Conservation (phyloP, 2,329 filamentous ascomycete species). For the Gyromitra esculenta region DNA sequence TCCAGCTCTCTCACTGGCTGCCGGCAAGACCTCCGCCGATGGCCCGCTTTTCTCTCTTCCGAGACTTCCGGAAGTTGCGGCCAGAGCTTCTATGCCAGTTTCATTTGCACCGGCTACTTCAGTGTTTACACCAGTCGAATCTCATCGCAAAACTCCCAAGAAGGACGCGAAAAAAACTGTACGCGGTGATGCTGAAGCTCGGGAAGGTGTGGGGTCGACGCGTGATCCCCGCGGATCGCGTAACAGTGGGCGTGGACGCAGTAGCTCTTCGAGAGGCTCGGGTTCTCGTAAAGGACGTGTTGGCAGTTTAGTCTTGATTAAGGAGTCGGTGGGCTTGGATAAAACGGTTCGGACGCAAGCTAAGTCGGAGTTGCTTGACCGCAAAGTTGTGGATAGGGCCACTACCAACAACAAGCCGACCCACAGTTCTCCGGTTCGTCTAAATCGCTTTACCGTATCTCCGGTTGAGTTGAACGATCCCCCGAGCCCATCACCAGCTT, state of each 20-base stretch:
- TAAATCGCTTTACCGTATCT: constrained; percentile 12
- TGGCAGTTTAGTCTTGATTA: constrained; percentile 17
- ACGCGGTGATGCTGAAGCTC: constrained; percentile 20
- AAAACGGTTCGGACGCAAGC: constrained; percentile 3
- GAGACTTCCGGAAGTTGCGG: constrained; percentile 1
- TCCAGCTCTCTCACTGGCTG: constrained; percentile 18
- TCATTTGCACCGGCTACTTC: constrained; percentile 22
- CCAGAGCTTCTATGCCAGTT: background rate
- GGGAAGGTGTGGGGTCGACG: constrained; percentile 43
- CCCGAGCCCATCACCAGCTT: constrained; percentile 47
- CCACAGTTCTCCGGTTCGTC: constrained; percentile 17
- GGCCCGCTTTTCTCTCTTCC: constrained; percentile 29
- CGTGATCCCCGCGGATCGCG: constrained; percentile 43
- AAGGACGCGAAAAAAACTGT: constrained; percentile 37
- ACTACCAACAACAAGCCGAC: constrained; percentile 23
- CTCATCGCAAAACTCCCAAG: constrained; percentile 3
- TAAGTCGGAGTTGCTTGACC: constrained; percentile 8
- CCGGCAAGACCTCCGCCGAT: constrained; percentile 13
- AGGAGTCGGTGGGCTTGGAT: constrained; percentile 23
- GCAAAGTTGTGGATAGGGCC: constrained; percentile 14
- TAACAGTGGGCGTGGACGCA: constrained; percentile 37
- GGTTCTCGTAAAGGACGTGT: constrained; percentile 30
- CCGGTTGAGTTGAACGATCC: constrained; percentile 33
- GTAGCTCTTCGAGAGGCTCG: constrained; percentile 15
- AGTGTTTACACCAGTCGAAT: constrained; percentile 18